These are phyloP conservation scores for Arthrobotrys musiformis DNA, from an alignment of 2,329 filamentous ascomycete species.

Conservation along the genomic window DNA sequence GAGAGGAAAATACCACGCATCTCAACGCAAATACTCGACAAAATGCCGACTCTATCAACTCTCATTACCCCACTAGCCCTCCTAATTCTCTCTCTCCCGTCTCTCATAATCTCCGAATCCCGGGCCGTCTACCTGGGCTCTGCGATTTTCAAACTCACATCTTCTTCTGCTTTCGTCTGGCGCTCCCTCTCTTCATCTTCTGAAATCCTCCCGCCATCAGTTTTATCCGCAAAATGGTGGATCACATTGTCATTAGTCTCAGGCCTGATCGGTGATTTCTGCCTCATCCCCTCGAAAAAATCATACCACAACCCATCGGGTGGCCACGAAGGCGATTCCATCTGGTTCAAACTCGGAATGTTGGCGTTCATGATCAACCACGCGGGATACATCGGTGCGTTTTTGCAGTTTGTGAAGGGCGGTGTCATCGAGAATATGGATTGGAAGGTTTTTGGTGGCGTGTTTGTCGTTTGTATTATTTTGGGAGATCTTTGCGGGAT, in stretches of 20 bases:
- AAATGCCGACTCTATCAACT: constrained; percentile 30
- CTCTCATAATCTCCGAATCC: constrained; percentile 44
- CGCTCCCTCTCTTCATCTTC: constrained; percentile 14
- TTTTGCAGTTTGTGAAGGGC: constrained; percentile 25
- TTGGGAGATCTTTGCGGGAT: constrained; percentile 40
- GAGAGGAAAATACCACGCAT: constrained; percentile 22
- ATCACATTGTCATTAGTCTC: constrained; percentile 35
- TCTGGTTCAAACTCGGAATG: constrained; percentile 56
- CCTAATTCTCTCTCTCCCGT: constrained; percentile 22
- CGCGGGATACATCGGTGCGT: constrained; percentile 48
- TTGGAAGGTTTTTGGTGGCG: constrained; percentile 23
- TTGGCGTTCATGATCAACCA: constrained; percentile 55
- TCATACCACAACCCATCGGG: constrained; percentile 32
- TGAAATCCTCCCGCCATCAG: neutral
- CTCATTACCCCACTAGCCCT: constrained; percentile 25
- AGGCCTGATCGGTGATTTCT: constrained; percentile 46
- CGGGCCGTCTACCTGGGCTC: constrained; percentile 38
- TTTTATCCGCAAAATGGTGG: constrained; percentile 15
- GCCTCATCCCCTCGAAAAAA: constrained; percentile 46
- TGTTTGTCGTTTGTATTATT: constrained; percentile 25
- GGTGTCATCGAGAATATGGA: constrained; percentile 27
- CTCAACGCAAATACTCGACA: constrained; percentile 11
- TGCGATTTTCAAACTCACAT: constrained; percentile 35
- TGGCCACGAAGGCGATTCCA: constrained; percentile 52
- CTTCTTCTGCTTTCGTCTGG: constrained; percentile 50